Evolutionary conservation across 2,329 filamentous ascomycete species (phyloP).

Genomic region (Colletotrichum zoysiae): DNA sequence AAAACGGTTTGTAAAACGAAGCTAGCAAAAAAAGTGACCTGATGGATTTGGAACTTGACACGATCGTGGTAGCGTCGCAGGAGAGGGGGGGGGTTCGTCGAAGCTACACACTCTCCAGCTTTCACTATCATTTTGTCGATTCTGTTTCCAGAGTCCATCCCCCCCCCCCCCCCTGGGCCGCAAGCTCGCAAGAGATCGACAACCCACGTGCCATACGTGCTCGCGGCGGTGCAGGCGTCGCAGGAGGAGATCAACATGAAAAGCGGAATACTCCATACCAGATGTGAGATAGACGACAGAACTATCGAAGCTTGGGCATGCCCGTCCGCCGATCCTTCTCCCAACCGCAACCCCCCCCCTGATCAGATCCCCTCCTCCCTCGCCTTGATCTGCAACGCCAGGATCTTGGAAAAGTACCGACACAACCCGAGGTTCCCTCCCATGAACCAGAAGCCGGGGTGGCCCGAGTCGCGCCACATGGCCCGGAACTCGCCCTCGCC

Average conservation of each 20-base stretch:
- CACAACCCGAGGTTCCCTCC: constrained; percentile 52
- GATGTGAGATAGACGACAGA: not conserved
- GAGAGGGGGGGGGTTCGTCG: no score
- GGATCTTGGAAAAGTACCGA: constrained; percentile 51
- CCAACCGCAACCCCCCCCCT: not conserved
- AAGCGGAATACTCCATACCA: not conserved
- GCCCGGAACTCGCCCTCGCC: constrained; percentile 59
- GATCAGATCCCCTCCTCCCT: constrained; percentile 36
- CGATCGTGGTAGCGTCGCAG: no score
- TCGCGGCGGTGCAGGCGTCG: no score
- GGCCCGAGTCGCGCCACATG: constrained; percentile 50
- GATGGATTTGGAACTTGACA: no score
- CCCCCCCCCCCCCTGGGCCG: no score
- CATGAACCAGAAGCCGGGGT: constrained; percentile 54
- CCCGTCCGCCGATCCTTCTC: not conserved
- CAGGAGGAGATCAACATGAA: not conserved
- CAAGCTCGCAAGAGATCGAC: not conserved
- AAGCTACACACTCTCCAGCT: not conserved
- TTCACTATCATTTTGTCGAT: no score
- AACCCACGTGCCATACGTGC: not conserved
- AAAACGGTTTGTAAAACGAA: not conserved
- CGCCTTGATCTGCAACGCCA: constrained; percentile 48
- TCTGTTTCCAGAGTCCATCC: no score
- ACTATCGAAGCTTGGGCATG: not conserved
- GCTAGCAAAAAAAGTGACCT: not conserved